These are phyloP conservation scores for Boletus rubescentipes DNA, from an alignment of 768 basidiomycete species.

Conservation along the genomic window DNA sequence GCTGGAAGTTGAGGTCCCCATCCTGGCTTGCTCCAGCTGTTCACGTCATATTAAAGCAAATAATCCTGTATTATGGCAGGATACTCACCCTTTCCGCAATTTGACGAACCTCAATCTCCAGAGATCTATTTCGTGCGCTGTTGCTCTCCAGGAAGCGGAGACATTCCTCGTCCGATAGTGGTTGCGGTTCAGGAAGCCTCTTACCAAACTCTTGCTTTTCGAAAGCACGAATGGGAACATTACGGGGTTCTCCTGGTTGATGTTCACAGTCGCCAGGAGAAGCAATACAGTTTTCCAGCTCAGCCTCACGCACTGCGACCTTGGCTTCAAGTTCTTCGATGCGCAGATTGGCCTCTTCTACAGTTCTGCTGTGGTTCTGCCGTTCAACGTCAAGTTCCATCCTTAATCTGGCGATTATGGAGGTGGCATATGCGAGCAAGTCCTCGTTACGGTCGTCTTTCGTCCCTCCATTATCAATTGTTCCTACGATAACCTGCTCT, in stretches of 20 bases:
- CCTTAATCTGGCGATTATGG: constrained; percentile 44
- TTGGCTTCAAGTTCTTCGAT: constrained; percentile 50
- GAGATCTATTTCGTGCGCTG: constrained; percentile 38
- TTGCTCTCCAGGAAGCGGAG: constrained; percentile 40
- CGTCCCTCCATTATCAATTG: not conserved
- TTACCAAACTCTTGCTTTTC: not conserved
- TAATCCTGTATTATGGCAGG: not conserved
- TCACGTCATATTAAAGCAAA: not conserved
- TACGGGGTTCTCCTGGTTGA: not conserved
- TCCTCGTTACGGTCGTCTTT: constrained; percentile 22
- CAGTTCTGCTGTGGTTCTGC: constrained; percentile 40
- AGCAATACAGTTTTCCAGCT: constrained; percentile 43
- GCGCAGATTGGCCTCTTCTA: constrained; percentile 39
- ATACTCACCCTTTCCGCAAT: constrained; percentile 37
- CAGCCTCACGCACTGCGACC: constrained; percentile 56
- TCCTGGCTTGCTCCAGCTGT: constrained; percentile 25
- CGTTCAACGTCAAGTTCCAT: constrained; percentile 46
- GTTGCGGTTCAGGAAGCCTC: constrained; percentile 14
- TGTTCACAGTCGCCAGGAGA: constrained; percentile 1
- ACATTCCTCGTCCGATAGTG: constrained; percentile 39
- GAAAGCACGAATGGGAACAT: not conserved
- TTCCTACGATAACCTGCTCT: constrained; percentile 17
- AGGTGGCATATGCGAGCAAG: constrained; percentile 41
- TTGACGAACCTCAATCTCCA: constrained; percentile 45
- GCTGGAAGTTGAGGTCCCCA: constrained; percentile 1